These are phyloP conservation scores for Ambrosia hybrid DNA, from an alignment of 140 eudicot genomes.

Conservation along the genomic window DNA sequence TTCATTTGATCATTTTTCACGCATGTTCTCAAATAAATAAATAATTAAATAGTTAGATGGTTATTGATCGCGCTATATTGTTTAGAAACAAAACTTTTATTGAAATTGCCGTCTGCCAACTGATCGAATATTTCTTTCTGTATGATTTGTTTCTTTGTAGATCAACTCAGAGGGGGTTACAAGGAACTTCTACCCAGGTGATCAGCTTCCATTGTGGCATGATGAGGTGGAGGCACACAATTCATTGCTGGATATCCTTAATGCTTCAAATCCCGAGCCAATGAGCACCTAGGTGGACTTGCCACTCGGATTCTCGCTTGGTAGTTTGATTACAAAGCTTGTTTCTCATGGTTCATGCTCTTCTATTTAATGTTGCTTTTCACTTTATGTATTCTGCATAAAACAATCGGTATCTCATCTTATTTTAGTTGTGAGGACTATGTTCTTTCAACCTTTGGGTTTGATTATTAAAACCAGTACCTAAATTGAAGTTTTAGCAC, in stretches of 20 bases:
- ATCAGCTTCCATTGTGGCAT: constrained; percentile 80
- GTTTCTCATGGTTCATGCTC: constrained; percentile 1
- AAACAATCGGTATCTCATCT: not conserved
- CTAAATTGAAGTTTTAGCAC: not conserved
- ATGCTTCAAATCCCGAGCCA: constrained; percentile 53
- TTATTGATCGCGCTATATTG: not conserved
- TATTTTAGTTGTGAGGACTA: not conserved
- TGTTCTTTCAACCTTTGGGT: not conserved
- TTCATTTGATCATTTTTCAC: too few relatives aligned
- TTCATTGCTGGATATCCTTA: constrained; percentile 62
- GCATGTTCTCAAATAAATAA: too few relatives aligned
- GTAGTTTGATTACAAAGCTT: constrained; percentile 18
- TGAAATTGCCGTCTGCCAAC: not conserved
- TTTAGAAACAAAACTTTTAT: not conserved
- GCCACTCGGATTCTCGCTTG: not conserved
- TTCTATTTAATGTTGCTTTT: not conserved
- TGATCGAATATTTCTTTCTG: not conserved
- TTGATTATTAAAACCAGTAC: not conserved
- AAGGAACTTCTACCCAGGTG: constrained; percentile 85
- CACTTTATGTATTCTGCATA: constrained; percentile 2
- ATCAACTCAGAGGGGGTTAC: constrained; percentile 75
- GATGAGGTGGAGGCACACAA: constrained; percentile 81
- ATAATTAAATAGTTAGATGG: not conserved
- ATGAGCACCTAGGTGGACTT: constrained; percentile 43
- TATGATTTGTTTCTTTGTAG: constrained; percentile 32